Evolutionary conservation across 2,329 filamentous ascomycete species (phyloP).

Genomic region (Coniochaeta ligniaria): DNA sequence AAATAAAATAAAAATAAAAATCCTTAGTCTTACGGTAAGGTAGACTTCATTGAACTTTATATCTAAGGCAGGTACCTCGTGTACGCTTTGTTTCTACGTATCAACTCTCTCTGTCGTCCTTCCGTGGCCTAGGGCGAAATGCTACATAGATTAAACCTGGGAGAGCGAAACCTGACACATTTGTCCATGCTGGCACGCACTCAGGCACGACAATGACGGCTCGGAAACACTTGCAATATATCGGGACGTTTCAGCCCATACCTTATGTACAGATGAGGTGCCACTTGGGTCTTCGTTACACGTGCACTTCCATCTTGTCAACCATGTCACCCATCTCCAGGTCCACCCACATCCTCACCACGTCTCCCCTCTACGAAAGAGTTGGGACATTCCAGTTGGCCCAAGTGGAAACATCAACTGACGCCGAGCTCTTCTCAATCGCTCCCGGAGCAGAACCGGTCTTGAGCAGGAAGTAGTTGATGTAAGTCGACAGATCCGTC

Average conservation of each 20-base stretch:
- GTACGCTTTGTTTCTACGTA: too few relatives aligned
- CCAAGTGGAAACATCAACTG: conserved; percentile 29
- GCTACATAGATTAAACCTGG: too few relatives aligned
- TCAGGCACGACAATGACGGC: too few relatives aligned
- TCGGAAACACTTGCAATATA: too few relatives aligned
- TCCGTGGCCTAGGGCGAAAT: too few relatives aligned
- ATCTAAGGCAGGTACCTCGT: too few relatives aligned
- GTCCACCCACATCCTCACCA: not conserved
- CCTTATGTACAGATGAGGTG: not conserved
- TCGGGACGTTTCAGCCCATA: not conserved
- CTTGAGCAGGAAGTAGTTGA: conserved; percentile 45
- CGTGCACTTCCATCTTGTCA: not conserved
- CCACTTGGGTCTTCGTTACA: not conserved
- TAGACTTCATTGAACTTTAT: too few relatives aligned
- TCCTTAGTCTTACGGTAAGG: too few relatives aligned
- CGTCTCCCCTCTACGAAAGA: conserved; percentile 16
- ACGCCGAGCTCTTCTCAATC: conserved; percentile 30
- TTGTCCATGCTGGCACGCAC: too few relatives aligned
- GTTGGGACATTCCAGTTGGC: conserved; percentile 32
- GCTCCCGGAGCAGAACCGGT: conserved; percentile 22
- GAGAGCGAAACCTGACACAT: too few relatives aligned
- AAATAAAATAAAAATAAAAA: too few relatives aligned
- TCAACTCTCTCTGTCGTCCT: too few relatives aligned
- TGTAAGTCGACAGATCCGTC: conserved; percentile 43
- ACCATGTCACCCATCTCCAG: not conserved